A percentile compares a stretch with the other conserved stretches of the same genome.
Evolutionary conservation across 2,329 filamentous ascomycete species (phyloP).

Genomic region (Penicillium aurantiogriseum): DNA sequence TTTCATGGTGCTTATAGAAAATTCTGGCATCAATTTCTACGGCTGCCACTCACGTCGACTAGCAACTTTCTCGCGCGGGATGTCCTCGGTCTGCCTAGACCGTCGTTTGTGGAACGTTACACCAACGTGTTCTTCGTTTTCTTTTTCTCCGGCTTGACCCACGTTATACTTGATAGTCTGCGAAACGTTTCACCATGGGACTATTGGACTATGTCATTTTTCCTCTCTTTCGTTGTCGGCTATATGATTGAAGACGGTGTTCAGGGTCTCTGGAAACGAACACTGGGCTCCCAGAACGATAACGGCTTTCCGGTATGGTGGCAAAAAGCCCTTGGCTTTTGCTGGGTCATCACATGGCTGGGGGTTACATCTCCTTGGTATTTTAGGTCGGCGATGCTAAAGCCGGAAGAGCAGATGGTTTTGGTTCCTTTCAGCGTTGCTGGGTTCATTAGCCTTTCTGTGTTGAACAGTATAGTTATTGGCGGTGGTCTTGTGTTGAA

Average conservation of each 20-base stretch:
- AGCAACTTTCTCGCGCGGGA: conserved; percentile 22
- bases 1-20: conserved; percentile 15
- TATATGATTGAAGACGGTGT: conserved; percentile 33
- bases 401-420: background rate
- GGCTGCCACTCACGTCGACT: conserved; percentile 22
- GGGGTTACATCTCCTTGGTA: conserved; percentile 19
- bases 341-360: conserved; percentile 18
- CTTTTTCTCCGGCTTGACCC: conserved; percentile 28
- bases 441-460: background rate
- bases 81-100: conserved; percentile 19
- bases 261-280: conserved; percentile 22
- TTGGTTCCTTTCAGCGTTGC: background rate
- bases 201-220: conserved; percentile 25
- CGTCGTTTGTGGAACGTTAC: conserved; percentile 28
- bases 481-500: background rate
- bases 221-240: conserved; percentile 22
- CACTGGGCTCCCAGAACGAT: background rate
- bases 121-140: conserved; percentile 31
- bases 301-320: background rate
- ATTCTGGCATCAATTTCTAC: conserved; percentile 33
- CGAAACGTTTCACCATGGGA: conserved; percentile 16
- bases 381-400: background rate
- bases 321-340: conserved; percentile 11
- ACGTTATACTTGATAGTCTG: conserved; percentile 18
- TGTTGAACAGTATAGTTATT: background rate